A percentile compares a stretch with the other conserved stretches of the same genome.
phyloP scores from a whole-genome alignment of 345 rosid species.

The Pseudoturritis turrita region DNA sequence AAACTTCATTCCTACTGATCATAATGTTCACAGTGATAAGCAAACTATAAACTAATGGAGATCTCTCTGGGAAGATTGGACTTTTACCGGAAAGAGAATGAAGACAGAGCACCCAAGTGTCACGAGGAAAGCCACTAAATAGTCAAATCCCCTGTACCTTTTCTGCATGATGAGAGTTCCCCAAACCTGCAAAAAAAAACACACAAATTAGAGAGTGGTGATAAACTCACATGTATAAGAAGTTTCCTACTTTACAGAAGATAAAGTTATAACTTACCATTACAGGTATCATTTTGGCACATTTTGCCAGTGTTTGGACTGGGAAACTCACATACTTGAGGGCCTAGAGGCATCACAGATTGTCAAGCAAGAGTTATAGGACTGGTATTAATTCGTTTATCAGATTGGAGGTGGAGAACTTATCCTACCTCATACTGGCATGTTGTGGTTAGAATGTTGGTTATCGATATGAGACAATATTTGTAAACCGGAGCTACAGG shows the following conservation, averaged over 20 bases:
- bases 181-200: conserved; percentile 51
- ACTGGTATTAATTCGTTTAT: not conserved
- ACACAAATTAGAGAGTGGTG: not conserved
- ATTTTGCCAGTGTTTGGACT: conserved; percentile 88
- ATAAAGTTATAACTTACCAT: conserved; percentile 47
- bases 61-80: not conserved
- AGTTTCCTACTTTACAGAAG: not conserved
- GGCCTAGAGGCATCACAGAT: conserved; percentile 49
- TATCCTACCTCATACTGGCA: conserved; percentile 87
- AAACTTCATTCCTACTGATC: not conserved
- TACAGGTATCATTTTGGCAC: conserved; percentile 98
- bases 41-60: not conserved
- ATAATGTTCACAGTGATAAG: not conserved
- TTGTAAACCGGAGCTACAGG: conserved; percentile 93
- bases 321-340: conserved; percentile 97
- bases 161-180: conserved; percentile 94
- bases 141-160: conserved; percentile 75
- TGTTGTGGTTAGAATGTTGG: conserved; percentile 85
- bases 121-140: conserved; percentile 79
- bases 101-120: conserved; percentile 89
- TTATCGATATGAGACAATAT: conserved; percentile 67
- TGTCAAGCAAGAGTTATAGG: not conserved
- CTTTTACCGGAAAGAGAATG: conserved; percentile 77
- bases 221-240: not conserved
- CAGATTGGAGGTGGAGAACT: not conserved